Conservation (phyloP, 2,329 filamentous ascomycete species). For the Talaromyces amestolkiae region DNA sequence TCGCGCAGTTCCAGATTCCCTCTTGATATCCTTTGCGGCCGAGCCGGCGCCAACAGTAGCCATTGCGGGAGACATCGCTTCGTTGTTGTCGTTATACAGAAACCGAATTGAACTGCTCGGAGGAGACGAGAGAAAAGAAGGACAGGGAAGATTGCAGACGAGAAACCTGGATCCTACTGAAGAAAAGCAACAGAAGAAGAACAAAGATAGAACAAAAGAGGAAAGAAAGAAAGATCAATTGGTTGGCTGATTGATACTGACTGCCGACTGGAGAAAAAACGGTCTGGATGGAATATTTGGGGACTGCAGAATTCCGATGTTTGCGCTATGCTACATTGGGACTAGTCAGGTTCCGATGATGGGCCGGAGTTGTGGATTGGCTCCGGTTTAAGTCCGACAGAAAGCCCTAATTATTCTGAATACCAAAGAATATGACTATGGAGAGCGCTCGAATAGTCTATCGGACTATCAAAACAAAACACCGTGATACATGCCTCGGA, state of each 20-base stretch:
- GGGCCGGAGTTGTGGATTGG: constrained; percentile 10
- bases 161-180: background rate
- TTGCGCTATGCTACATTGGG: background rate
- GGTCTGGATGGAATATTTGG: constrained; percentile 1
- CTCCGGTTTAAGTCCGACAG: background rate
- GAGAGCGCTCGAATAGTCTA: no score
- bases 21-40: constrained; percentile 65
- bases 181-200: background rate
- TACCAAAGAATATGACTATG: no score
- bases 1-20: constrained; percentile 84
- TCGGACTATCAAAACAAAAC: no score
- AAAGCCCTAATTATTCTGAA: no score
- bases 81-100: background rate
- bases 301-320: background rate
- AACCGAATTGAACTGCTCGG: background rate
- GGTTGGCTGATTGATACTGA: background rate
- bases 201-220: background rate
- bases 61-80: constrained; percentile 56
- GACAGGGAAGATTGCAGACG: background rate
- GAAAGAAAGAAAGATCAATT: background rate
- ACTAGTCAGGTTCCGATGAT: constrained; percentile 8
- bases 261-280: constrained; percentile 3
- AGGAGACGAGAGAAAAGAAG: background rate
- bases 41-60: constrained; percentile 38
- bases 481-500: no score